A percentile compares a stretch with the other conserved stretches of the same genome.
These are phyloP conservation scores for Tylopilus rubrobrunneus DNA, from an alignment of 768 basidiomycete species.

Conservation along the genomic window DNA sequence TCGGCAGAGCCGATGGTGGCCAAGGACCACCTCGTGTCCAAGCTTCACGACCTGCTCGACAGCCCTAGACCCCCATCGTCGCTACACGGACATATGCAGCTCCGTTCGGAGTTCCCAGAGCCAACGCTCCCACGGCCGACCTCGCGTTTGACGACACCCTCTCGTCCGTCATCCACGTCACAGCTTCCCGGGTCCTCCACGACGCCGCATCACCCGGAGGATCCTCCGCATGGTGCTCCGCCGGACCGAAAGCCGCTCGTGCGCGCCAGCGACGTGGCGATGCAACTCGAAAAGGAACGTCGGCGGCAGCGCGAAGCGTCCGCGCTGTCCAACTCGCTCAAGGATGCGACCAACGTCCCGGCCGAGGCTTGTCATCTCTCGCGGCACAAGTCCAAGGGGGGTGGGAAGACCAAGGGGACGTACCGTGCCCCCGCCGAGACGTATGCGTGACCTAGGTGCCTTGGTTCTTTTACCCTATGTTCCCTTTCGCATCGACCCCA, in stretches of 20 bases:
- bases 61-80: constrained; percentile 39
- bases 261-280: constrained; percentile 51
- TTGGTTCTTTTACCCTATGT: background rate
- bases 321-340: constrained; percentile 20
- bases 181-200: constrained; percentile 16
- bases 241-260: constrained; percentile 33
- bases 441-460: constrained; percentile 7
- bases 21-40: constrained; percentile 34
- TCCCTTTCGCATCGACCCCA: background rate
- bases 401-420: constrained; percentile 14
- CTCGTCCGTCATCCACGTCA: constrained; percentile 23
- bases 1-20: constrained; percentile 14
- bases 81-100: constrained; percentile 36
- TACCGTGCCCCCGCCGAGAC: constrained; percentile 15
- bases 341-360: constrained; percentile 27
- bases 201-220: constrained; percentile 13
- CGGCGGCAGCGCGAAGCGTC: constrained; percentile 24
- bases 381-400: constrained; percentile 15
- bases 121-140: constrained; percentile 20
- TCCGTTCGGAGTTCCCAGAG: constrained; percentile 27
- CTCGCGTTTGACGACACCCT: constrained; percentile 18
- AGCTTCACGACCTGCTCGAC: constrained; percentile 47
- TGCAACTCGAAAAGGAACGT: constrained; percentile 44
- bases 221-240: background rate
- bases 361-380: constrained; percentile 16